Evolutionary conservation across 2,329 filamentous ascomycete species (phyloP), one percentile per base, ranked within the genome.

Genomic region (Mycosphaerella arachidis): DNA sequence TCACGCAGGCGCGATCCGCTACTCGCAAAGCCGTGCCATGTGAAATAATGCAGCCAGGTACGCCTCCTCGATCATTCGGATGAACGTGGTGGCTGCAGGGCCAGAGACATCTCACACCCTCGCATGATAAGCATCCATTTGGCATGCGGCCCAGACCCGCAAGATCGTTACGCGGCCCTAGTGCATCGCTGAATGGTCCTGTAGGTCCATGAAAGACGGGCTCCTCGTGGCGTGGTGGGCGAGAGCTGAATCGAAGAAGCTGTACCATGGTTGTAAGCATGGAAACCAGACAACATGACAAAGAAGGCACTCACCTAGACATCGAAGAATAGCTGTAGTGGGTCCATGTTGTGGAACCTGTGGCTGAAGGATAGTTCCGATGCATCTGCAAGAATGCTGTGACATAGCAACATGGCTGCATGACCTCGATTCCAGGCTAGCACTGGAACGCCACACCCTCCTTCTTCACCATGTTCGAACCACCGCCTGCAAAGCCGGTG

Each of bases 401-500:
- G 6, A n/a, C 20, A n/a, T 6, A 46, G 43, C n/a, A n/a, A n/a
- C n/a, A n/a, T n/a, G n/a, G n/a, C n/a, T n/a, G n/a, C n/a, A n/a
- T n/a, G n/a, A n/a, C n/a, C 12, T 35, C 31, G 12, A 9, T 9
- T 48, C 43, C 6, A 31, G n/a, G 16, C 48, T 53, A 94, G 72
- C 90, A 93, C 72, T 95, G 90, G 74, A 96, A 96, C 0, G 87
- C 88, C 18, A 95, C 86, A 0, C 89, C 88, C 3, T 83, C 78
- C 73, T 87, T 94, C 75, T 89, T 89, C 16, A 95, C 91, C 68
- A 90, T 84, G 70, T 89, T 96, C 55, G 84, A 84, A 2, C 94
- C 93, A n/a, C 88, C 87, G 4, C 91, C 89, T 4, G 93, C 92
- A 75, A 96, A 97, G 0, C 93, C 93, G 0, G 93, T 97, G 0